Evolutionary conservation across 2,329 filamentous ascomycete genomes (phyloP).

Genomic region (Colletotrichum sublineola): DNA sequence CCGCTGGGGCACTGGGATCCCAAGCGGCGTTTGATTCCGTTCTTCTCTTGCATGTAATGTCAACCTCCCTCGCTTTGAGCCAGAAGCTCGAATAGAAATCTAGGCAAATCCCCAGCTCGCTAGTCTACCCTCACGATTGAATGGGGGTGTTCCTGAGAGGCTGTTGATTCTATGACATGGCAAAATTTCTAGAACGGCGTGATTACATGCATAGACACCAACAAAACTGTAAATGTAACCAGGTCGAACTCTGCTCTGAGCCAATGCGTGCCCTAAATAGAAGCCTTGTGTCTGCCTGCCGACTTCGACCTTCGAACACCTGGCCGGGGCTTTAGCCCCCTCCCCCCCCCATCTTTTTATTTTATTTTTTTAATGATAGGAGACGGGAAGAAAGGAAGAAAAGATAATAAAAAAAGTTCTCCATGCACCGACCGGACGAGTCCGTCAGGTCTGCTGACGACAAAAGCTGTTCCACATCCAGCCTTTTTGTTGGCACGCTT

Average conservation of each 20-base stretch:
- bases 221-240: background rate
- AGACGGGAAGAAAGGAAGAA: too few species aligned
- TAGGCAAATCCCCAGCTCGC: background rate
- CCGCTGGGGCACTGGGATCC: background rate
- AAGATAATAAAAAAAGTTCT: too few species aligned
- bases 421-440: conserved; percentile 6
- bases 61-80: background rate
- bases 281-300: background rate
- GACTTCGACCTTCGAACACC: conserved; percentile 25
- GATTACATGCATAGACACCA: background rate
- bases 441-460: conserved; percentile 6
- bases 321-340: conserved; percentile 34
- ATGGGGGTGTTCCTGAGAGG: background rate
- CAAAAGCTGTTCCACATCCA: conserved; percentile 1
- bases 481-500: background rate
- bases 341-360: too few species aligned
- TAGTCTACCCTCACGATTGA: background rate
- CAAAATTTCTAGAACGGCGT: conserved; percentile 1
- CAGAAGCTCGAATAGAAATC: background rate
- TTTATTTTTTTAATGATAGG: background rate
- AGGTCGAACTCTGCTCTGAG: conserved; percentile 13
- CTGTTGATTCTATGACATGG: background rate
- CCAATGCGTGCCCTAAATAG: background rate
- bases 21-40: background rate
- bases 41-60: too few species aligned